Conservation (phyloP, 2,329 filamentous ascomycete genomes). For the Penicillium sumatraense region DNA sequence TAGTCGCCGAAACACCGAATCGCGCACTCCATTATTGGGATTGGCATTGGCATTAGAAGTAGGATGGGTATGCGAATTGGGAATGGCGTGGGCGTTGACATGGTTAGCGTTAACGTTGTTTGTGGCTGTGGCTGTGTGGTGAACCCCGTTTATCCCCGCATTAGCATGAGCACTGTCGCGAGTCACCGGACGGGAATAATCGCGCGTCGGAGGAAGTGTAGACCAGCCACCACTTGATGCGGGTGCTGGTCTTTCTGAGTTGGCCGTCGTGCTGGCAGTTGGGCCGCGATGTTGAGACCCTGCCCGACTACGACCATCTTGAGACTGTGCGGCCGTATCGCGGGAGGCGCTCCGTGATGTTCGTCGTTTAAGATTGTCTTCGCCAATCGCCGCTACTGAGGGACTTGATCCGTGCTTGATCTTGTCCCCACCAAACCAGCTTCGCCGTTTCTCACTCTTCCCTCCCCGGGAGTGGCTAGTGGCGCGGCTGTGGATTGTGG, state of each 20-base stretch:
- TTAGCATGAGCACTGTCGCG: slow-evolving; percentile 29
- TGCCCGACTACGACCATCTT: slow-evolving; percentile 35
- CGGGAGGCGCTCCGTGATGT: slow-evolving; percentile 34
- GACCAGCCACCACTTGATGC: slow-evolving; percentile 38
- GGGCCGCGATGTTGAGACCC: slow-evolving; percentile 32
- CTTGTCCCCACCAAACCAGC: slow-evolving; percentile 44
- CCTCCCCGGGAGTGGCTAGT: slow-evolving; percentile 40
- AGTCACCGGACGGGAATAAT: slow-evolving; percentile 40
- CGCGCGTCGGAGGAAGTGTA: slow-evolving; percentile 38
- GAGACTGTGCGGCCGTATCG: slow-evolving; percentile 31
- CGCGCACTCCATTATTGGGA: slow-evolving; percentile 46
- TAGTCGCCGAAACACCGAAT: slow-evolving; percentile 75
- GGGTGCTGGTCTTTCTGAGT: slow-evolving; percentile 20
- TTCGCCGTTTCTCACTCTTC: slow-evolving; percentile 44
- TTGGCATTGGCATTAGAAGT: slow-evolving; percentile 35
- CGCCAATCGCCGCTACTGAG: slow-evolving; percentile 31
- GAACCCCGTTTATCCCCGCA: background rate
- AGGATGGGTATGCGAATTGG: slow-evolving; percentile 8
- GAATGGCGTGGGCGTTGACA: background rate
- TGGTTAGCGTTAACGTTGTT: background rate
- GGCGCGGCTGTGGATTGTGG: slow-evolving; percentile 42
- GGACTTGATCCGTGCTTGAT: slow-evolving; percentile 38
- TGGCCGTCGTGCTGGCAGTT: slow-evolving; percentile 11
- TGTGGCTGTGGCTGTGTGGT: slow-evolving; percentile 1
- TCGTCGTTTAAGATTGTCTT: slow-evolving; percentile 31